phyloP scores from a whole-genome alignment of 106 monocot genomes.

The Chionographis japonica region DNA sequence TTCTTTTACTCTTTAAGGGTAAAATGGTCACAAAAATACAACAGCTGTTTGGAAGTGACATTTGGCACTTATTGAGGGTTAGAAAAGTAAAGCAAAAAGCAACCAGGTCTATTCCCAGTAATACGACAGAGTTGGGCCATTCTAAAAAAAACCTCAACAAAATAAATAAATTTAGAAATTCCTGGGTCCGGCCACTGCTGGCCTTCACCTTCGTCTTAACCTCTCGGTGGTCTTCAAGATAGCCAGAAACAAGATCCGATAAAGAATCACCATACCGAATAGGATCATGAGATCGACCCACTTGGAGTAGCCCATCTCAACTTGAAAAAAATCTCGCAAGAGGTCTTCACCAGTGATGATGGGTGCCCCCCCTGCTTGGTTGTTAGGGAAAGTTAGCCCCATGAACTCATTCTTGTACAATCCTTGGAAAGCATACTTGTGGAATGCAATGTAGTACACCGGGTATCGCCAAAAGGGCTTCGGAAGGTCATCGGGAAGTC shows the following conservation, averaged over 20 bases:
- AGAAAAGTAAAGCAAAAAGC: too few relatives aligned
- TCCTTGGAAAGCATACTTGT: slow-evolving; percentile 66
- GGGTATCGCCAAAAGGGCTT: slow-evolving; percentile 68
- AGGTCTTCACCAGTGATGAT: slow-evolving; percentile 39
- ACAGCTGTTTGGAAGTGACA: too few relatives aligned
- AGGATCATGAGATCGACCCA: slow-evolving; percentile 65
- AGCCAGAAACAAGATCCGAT: slow-evolving; percentile 48
- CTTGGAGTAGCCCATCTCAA: slow-evolving; percentile 60
- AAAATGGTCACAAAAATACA: too few relatives aligned
- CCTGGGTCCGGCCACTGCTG: too few relatives aligned
- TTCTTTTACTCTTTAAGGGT: too few relatives aligned
- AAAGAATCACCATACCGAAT: slow-evolving; percentile 63
- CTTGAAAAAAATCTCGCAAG: slow-evolving; percentile 33
- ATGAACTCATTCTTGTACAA: slow-evolving; percentile 82
- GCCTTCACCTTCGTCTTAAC: slow-evolving; percentile 25
- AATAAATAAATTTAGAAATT: too few relatives aligned
- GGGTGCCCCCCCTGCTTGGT: slow-evolving; percentile 5
- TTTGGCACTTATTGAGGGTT: too few relatives aligned
- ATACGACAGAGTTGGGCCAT: too few relatives aligned
- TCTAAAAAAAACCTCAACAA: too few relatives aligned
- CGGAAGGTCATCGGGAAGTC: slow-evolving; percentile 56
- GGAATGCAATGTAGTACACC: slow-evolving; percentile 67
- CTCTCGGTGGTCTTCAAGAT: slow-evolving; percentile 48
- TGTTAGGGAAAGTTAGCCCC: slow-evolving; percentile 55
- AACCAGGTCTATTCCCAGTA: too few relatives aligned